These are phyloP conservation scores for Eucommia ulmoides DNA, from an alignment of 257 asterid species.

Conservation along the genomic window DNA sequence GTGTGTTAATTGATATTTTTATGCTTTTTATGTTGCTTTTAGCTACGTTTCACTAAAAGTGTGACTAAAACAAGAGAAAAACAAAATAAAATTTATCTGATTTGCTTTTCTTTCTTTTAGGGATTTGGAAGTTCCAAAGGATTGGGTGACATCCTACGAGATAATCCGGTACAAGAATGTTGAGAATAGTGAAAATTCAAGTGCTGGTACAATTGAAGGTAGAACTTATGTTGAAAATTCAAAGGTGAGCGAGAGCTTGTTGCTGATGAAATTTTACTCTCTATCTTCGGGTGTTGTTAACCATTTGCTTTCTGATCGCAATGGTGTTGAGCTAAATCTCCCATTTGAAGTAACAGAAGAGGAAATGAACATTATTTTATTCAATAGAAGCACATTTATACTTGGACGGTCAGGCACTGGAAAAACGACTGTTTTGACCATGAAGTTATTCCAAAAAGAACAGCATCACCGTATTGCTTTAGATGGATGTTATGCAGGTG, in stretches of 20 bases:
- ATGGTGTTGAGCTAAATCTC: conserved; percentile 35
- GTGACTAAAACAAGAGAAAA: too few species aligned
- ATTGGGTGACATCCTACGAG: conserved; percentile 28
- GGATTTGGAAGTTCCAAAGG: conserved; percentile 43
- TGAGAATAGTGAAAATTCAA: conserved; percentile 3
- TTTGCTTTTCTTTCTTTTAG: conserved; percentile 9
- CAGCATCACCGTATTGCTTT: conserved; percentile 32
- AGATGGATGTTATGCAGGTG: conserved; percentile 12
- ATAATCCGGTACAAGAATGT: conserved; percentile 26
- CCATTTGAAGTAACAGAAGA: conserved; percentile 69
- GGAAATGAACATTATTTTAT: conserved; percentile 41
- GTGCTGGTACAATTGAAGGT: conserved; percentile 12
- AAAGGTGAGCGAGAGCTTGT: conserved; percentile 49
- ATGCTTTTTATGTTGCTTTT: too few species aligned
- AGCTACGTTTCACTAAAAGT: too few species aligned
- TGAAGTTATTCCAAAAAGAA: conserved; percentile 38
- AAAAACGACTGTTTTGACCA: conserved; percentile 52
- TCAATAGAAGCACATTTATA: conserved; percentile 39
- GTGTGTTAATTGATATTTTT: too few species aligned
- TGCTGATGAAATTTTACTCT: conserved; percentile 55
- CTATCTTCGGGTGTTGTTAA: conserved; percentile 35
- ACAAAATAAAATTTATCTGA: not conserved
- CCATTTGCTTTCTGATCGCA: conserved; percentile 36
- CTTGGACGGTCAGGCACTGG: conserved; percentile 73
- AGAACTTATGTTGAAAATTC: conserved; percentile 33